These are phyloP conservation scores for Endoconidiophora polonica DNA, from an alignment of 2,329 filamentous ascomycete species.

Conservation along the genomic window DNA sequence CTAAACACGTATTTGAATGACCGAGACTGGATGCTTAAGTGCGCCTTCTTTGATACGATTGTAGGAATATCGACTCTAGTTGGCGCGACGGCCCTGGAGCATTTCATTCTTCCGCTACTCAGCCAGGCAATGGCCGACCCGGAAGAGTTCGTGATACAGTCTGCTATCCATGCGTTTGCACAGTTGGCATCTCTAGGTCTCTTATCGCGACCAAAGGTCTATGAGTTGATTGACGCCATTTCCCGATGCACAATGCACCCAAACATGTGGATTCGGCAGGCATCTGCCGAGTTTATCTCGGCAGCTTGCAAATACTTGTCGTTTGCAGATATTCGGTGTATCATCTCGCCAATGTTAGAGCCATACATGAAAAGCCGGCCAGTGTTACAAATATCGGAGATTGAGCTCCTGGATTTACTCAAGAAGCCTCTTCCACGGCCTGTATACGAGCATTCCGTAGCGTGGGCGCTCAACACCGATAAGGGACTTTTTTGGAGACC, in stretches of 20 bases:
- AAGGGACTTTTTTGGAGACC: slow-evolving; percentile 78
- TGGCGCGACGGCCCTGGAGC: slow-evolving; percentile 75
- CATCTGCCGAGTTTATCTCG: slow-evolving; percentile 68
- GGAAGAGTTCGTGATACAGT: slow-evolving; percentile 87
- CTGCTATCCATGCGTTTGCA: slow-evolving; percentile 72
- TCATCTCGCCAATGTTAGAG: slow-evolving; percentile 61
- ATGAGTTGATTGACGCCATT: slow-evolving; percentile 74
- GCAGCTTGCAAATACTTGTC: slow-evolving; percentile 61
- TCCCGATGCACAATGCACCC: slow-evolving; percentile 83
- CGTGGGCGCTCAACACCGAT: slow-evolving; percentile 71
- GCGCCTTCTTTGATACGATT: slow-evolving; percentile 89
- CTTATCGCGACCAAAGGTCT: slow-evolving; percentile 66
- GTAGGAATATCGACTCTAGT: slow-evolving; percentile 85
- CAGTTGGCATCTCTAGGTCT: slow-evolving; percentile 78
- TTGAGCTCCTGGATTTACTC: slow-evolving; percentile 61
- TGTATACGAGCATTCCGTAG: slow-evolving; percentile 69
- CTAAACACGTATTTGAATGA: slow-evolving; percentile 96
- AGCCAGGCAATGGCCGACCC: slow-evolving; percentile 83
- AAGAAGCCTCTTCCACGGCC: slow-evolving; percentile 65
- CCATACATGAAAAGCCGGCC: slow-evolving; percentile 67
- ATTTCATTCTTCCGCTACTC: slow-evolving; percentile 92
- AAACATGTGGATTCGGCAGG: slow-evolving; percentile 87
- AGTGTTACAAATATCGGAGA: slow-evolving; percentile 49
- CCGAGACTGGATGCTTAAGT: slow-evolving; percentile 89
- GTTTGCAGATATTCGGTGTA: slow-evolving; percentile 65